Conservation (phyloP, 2,329 filamentous ascomycete species). For the Ascosphaera acerosa region DNA sequence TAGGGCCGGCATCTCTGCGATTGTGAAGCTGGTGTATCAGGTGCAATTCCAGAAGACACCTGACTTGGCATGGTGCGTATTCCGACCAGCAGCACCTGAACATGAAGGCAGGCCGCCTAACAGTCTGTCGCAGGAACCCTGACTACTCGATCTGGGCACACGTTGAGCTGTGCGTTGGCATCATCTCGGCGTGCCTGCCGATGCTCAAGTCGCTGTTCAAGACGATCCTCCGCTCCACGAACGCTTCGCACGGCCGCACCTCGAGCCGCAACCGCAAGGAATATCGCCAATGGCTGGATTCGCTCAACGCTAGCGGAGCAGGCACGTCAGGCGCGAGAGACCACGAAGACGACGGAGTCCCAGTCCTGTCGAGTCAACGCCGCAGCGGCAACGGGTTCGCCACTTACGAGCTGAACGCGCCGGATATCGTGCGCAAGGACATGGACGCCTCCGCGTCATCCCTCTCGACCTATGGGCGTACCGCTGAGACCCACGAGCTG, state of each 20-base stretch:
- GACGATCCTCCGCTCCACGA: not conserved
- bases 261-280: constrained; percentile 1
- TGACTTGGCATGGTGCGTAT: constrained; percentile 1
- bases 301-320: not conserved
- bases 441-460: too few species aligned
- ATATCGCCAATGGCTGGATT: not conserved
- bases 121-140: not conserved
- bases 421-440: too few species aligned
- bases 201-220: constrained; percentile 1
- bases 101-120: not conserved
- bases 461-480: too few species aligned
- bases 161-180: not conserved
- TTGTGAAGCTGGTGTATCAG: not conserved
- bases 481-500: too few species aligned
- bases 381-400: not conserved
- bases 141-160: not conserved
- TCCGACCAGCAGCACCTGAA: not conserved
- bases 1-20: constrained; percentile 1
- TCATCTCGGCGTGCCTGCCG: constrained; percentile 1
- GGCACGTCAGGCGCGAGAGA: not conserved
- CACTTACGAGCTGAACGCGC: not conserved
- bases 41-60: not conserved
- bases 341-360: not conserved
- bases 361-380: not conserved
- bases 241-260: not conserved